Conservation (phyloP, 352 stramenopile genomes). For the Phytophthora vignae region DNA sequence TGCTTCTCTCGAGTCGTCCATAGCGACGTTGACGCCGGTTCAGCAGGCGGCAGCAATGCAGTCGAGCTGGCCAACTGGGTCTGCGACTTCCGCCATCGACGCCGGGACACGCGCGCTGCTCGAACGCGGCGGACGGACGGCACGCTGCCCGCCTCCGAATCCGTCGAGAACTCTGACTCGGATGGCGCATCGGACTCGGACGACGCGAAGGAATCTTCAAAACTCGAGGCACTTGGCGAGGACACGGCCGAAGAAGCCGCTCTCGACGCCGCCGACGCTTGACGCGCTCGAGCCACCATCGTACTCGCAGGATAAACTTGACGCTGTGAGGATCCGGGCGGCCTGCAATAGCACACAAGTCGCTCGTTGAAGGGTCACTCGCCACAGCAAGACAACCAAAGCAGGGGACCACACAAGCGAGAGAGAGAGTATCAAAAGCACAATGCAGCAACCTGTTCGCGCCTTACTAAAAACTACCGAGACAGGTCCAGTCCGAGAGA, state of each 20-base stretch:
- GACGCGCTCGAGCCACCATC: slow-evolving; percentile 10
- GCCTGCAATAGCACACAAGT: slow-evolving; percentile 18
- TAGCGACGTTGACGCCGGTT: slow-evolving; percentile 41
- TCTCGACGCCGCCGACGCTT: slow-evolving; percentile 8
- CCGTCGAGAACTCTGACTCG: slow-evolving; percentile 20
- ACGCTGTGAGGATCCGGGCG: slow-evolving; percentile 2
- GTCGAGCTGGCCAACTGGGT: slow-evolving; percentile 9
- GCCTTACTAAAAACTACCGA: slow-evolving; percentile 43
- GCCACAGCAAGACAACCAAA: not conserved
- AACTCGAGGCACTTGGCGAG: slow-evolving; percentile 22
- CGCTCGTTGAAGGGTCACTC: slow-evolving; percentile 31
- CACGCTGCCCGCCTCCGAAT: slow-evolving; percentile 17
- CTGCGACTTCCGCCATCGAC: slow-evolving; percentile 24
- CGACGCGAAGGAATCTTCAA: slow-evolving; percentile 19
- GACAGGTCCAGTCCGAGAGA: slow-evolving; percentile 11
- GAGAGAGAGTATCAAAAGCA: slow-evolving; percentile 15
- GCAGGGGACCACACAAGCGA: not conserved
- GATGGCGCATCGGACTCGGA: slow-evolving; percentile 20
- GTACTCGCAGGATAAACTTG: not conserved
- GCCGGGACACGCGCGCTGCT: slow-evolving; percentile 22
- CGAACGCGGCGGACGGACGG: slow-evolving; percentile 18
- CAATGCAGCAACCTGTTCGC: slow-evolving; percentile 40
- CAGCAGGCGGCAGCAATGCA: slow-evolving; percentile 24
- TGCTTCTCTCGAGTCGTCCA: slow-evolving; percentile 72
- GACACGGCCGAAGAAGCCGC: slow-evolving; percentile 20